A percentile compares a stretch with the other conserved stretches of the same genome.
These are phyloP conservation scores for Alliaria petiolata DNA, from an alignment of 345 rosid genomes.

Conservation along the genomic window DNA sequence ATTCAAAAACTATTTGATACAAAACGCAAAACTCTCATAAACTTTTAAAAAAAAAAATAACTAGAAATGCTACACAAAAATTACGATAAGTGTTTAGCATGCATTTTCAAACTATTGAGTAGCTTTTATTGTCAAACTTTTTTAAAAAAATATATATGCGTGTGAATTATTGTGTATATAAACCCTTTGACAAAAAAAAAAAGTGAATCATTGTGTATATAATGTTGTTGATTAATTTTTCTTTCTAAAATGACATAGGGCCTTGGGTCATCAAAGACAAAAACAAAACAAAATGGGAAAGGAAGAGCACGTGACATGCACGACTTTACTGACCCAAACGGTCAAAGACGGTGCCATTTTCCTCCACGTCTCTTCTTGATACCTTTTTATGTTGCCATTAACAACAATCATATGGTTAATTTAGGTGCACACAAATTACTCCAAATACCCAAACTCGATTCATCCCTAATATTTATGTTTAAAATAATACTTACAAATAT, in stretches of 20 bases:
- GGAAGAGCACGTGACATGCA: constrained; percentile 8
- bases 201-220: too few relatives aligned
- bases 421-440: background rate
- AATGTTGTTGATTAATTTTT: too few relatives aligned
- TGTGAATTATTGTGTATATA: too few relatives aligned
- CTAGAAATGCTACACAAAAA: too few relatives aligned
- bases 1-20: too few relatives aligned
- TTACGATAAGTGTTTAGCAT: too few relatives aligned
- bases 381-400: background rate
- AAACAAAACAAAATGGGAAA: background rate
- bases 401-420: background rate
- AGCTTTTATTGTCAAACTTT: too few relatives aligned
- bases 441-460: background rate
- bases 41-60: too few relatives aligned
- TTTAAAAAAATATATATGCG: too few relatives aligned
- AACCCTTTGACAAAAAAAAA: too few relatives aligned
- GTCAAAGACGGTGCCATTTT: background rate
- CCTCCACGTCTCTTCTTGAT: constrained; percentile 11
- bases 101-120: too few relatives aligned
- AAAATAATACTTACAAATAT: background rate
- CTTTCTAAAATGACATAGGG: background rate
- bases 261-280: background rate
- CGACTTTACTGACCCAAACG: constrained; percentile 5
- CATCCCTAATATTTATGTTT: background rate
- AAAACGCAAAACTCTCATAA: too few relatives aligned